Base-by-base conservation (phyloP, 106 monocot genomes). In the Triglochin maritima region DNA sequence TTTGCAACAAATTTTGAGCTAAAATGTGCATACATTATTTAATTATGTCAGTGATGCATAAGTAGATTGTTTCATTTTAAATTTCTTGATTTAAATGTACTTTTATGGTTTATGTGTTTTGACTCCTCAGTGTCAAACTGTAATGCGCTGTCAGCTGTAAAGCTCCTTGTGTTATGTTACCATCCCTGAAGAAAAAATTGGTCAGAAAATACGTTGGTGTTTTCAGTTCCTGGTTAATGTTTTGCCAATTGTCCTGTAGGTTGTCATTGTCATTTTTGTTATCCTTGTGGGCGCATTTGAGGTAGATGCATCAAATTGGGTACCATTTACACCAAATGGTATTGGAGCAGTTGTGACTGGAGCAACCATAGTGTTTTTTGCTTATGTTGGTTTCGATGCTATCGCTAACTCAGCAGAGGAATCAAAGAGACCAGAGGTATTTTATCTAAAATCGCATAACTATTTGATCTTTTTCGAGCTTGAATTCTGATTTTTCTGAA, bases 341-440 rank as follows among this genome's bases (percentile, higher is more conserved):
- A 82, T 88, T 60, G 86, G 91, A 82, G 85, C 85, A 59, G 54
- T 98, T 72, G 80, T 98, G 14, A 98, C 96, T 47, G 96, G 96
- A 57, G 91, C 96, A 47, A 98, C 96, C 8, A 91, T 98, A 17
- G 96, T 91, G 63, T 98, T 91, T 66, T 98, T 98, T 72, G 88
- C 96, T 29, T 98, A 91, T 76, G 87, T 98, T 65, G 96, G 91
- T 67, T 98, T 98, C 77, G 96, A 98, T 88, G 96, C 96, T 53
- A 84, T 91, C 67, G 91, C 96, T 75, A 98, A 98, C 74, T 98
- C 96, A 73, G 96, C 96, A 47, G 96, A 96, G 72, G 96, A 98
- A 69, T 81, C 88, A 5, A 91, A 88, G 79, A 88, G 68, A 62
- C 96, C 96, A 56, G 88, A 98, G 86, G 96, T 98, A 76, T 45